Evolutionary conservation across 1,284 basidiomycete species (phyloP), one percentile per base, ranked within the genome.

Genomic region (Exobasidium cylindrosporum): DNA sequence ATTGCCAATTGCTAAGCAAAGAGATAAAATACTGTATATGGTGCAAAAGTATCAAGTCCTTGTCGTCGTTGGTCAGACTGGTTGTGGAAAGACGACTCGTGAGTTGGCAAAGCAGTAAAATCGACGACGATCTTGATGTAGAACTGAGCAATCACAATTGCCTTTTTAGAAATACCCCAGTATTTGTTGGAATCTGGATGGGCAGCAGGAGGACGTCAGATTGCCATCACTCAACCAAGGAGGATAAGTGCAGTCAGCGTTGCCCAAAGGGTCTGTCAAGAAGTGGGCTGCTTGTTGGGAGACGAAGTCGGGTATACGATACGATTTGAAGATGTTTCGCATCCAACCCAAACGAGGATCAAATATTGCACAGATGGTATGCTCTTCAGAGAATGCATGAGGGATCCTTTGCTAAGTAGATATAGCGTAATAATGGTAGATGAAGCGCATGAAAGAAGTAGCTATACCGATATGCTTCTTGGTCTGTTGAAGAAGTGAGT

Each of bases 1-100:
- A 5, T 83, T 97, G 40, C 93, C 94, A 0, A 95, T 97, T 66
- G 88, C 85, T 81, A 91, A 90, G 76, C 90, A 96, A 79, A 85
- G 92, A 57, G 83, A 89, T 46, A 87, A 87, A 65, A 83, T 97
- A 13, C 81, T 97, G 2, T 90, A 91, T 77, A 88, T 88, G 62
- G 82, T 97, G 21, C 93, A 97, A 82, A 87, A 85, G 54, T 86
- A 89, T 78, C 88, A 88, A 0, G 89, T 94, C 1, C 84, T 88
- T 1, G 91, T 98, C 58, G 87, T 95, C 24, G 70, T 76, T 43
- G 67, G 69, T 5, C 67, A 74, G 28, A 76, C 77, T 2, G 76
- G 73, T 13, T 58, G 65, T 28, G 76, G 74, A 3, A 79, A 76
- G 57, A 74, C 74, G 24, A 77, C 73, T 43, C 72, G 35, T 40